Evolutionary conservation across 2,329 filamentous ascomycete genomes (phyloP), one percentile per base, ranked within the genome.

Genomic region (Ophiostoma australiae): DNA sequence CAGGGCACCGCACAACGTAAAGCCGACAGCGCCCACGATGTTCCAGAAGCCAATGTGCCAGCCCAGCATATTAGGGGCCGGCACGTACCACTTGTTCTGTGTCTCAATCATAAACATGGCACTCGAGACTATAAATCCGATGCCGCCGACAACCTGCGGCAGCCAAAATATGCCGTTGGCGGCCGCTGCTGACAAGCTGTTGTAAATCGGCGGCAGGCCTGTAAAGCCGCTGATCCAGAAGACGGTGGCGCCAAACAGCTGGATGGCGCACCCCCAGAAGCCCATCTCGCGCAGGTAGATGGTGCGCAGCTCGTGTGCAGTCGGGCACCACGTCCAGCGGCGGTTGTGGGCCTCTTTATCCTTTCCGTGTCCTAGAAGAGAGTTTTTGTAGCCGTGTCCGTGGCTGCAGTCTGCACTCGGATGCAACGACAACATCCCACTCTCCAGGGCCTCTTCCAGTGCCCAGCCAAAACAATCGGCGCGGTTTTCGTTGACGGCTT

Each of bases 21-120:
- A 90, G 0, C 88, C 88, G 33, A 90, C 75, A 1, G 85, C 84
- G 0, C 89, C 89, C 27, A 90, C 79, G 1, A 89, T 77, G 74
- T 90, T 91, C 87, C 88, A 91, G 10, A 85, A 77, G 0, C 87
- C 89, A 74, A 91, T 85, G 77, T 90, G 87, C 89, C 89, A 91
- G 3, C 89, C 89, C 1, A 91, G 80, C 0, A 87, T 80, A 3
- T 78, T 76, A 3, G 80, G 81, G 0, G 87, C 86, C 0, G 89
- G 88, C 15, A 81, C 79, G 74, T 86, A 90, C 89, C 89, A 91
- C 66, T 81, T 84, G 58, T 81, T 76, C 77, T 91, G 89, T 2
- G 87, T 89, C 77, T 91, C 89, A 8, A 91, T 75, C 84, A 90
- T 90, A 78, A 90, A 90, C 1, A 91, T 78, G 2, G 80, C 75